These are phyloP conservation scores for Aspergillus homomorphus DNA, from an alignment of 495 filamentous ascomycete species.

Conservation along the genomic window DNA sequence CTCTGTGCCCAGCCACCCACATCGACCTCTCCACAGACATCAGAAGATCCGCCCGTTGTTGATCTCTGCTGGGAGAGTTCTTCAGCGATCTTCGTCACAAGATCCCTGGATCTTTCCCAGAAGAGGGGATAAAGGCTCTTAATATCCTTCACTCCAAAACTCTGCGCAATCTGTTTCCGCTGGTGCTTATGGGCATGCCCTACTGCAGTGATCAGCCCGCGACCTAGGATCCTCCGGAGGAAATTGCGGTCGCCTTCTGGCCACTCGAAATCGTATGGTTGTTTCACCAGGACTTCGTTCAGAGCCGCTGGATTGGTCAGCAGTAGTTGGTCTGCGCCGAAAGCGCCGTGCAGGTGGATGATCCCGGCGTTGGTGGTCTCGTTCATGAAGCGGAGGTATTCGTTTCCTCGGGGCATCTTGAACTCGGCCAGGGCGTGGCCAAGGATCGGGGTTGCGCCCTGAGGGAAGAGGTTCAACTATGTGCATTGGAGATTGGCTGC, in stretches of 20 bases:
- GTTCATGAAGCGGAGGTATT: constrained; percentile 65
- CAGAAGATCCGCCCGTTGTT: too few species aligned
- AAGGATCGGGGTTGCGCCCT: constrained; percentile 18
- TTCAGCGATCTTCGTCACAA: constrained; percentile 39
- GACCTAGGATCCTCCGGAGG: constrained; percentile 67
- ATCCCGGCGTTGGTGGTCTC: constrained; percentile 80
- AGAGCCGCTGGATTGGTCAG: constrained; percentile 46
- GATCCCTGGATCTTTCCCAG: constrained; percentile 59
- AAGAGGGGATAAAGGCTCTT: constrained; percentile 79
- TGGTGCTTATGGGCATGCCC: constrained; percentile 73
- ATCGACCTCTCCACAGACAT: too few species aligned
- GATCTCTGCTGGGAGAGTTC: too few species aligned
- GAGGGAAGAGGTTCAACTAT: constrained; percentile 27
- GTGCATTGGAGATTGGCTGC: too few species aligned
- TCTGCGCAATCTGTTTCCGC: constrained; percentile 74
- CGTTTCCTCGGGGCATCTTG: constrained; percentile 56
- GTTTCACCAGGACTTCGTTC: constrained; percentile 54
- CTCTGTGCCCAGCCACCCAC: constrained; percentile 67
- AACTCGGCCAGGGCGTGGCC: constrained; percentile 58
- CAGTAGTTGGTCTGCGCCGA: constrained; percentile 34
- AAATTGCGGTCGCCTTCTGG: constrained; percentile 44
- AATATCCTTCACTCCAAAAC: constrained; percentile 78
- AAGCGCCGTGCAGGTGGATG: constrained; percentile 64
- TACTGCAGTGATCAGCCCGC: constrained; percentile 77
- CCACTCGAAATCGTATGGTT: constrained; percentile 53